A percentile compares a stretch with the other conserved stretches of the same genome.
Evolutionary conservation across 2,329 filamentous ascomycete genomes (phyloP).

Genomic region (Calonectria ilicicola): DNA sequence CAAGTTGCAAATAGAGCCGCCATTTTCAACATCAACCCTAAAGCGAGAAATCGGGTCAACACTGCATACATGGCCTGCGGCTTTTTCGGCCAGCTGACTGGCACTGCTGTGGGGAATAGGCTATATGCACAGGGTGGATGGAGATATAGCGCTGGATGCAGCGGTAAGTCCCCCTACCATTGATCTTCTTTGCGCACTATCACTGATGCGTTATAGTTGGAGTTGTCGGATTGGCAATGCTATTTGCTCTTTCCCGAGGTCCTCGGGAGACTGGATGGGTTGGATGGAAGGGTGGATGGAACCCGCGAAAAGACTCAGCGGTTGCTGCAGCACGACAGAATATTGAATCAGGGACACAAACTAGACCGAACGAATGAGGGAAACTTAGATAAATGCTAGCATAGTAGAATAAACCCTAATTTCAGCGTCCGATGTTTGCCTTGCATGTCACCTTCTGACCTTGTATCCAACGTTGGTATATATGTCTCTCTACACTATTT

Average conservation of each 20-base stretch:
- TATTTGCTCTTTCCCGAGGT: slow-evolving; percentile 45
- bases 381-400: no score
- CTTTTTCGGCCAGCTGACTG: slow-evolving; percentile 81
- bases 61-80: slow-evolving; percentile 84
- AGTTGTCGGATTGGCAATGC: slow-evolving; percentile 38
- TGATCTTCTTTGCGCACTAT: neutral
- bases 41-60: slow-evolving; percentile 80
- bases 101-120: slow-evolving; percentile 69
- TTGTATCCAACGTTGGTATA: no score
- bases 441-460: neutral
- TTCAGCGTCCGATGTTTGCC: neutral
- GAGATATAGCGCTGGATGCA: slow-evolving; percentile 58
- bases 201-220: slow-evolving; percentile 32
- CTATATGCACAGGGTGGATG: slow-evolving; percentile 65
- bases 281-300: slow-evolving; percentile 48
- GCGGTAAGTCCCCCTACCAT: slow-evolving; percentile 36
- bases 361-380: neutral
- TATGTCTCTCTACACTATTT: no score
- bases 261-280: slow-evolving; percentile 48
- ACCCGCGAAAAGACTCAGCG: slow-evolving; percentile 28
- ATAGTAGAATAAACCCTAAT: neutral
- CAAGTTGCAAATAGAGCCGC: slow-evolving; percentile 80
- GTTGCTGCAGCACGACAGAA: slow-evolving; percentile 8
- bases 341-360: slow-evolving; percentile 18
- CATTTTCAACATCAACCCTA: slow-evolving; percentile 79